Conservation (phyloP, 345 rosid genomes). For the Populus pruinosa region DNA sequence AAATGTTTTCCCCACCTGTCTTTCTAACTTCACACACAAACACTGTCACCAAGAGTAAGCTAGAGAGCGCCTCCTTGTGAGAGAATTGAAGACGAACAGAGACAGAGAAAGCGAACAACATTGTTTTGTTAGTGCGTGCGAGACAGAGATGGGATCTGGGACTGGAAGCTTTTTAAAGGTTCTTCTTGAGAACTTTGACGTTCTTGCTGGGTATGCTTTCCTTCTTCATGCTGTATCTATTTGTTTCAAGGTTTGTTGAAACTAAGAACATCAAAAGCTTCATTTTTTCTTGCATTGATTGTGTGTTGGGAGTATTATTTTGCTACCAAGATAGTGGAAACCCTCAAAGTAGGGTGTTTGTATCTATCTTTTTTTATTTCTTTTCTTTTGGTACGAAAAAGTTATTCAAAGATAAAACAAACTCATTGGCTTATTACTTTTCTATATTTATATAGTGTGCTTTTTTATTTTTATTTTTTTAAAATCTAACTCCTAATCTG, state of each 20-base stretch:
- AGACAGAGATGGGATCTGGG: slow-evolving; percentile 61
- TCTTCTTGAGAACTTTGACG: slow-evolving; percentile 70
- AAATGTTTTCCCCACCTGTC: background rate
- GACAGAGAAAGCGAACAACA: background rate
- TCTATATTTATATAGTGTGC: background rate
- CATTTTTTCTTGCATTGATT: background rate
- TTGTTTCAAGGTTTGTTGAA: background rate
- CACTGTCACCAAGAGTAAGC: background rate
- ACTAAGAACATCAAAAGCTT: background rate
- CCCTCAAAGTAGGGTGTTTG: background rate
- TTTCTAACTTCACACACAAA: background rate
- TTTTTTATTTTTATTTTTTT: background rate
- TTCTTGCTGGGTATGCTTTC: slow-evolving; percentile 74
- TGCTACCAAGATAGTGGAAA: background rate
- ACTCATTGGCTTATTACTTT: background rate
- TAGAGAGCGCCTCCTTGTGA: background rate
- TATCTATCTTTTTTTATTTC: background rate
- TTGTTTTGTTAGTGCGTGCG: background rate
- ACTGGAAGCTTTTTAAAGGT: slow-evolving; percentile 64
- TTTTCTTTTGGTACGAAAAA: background rate
- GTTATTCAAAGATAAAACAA: background rate
- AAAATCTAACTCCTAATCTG: slow-evolving; percentile 3
- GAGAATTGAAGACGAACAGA: background rate
- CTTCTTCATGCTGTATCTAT: background rate
- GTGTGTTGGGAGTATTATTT: background rate